phyloP scores from a whole-genome alignment of 148 eudicot genomes.

The Vaccinium vitisidaea region DNA sequence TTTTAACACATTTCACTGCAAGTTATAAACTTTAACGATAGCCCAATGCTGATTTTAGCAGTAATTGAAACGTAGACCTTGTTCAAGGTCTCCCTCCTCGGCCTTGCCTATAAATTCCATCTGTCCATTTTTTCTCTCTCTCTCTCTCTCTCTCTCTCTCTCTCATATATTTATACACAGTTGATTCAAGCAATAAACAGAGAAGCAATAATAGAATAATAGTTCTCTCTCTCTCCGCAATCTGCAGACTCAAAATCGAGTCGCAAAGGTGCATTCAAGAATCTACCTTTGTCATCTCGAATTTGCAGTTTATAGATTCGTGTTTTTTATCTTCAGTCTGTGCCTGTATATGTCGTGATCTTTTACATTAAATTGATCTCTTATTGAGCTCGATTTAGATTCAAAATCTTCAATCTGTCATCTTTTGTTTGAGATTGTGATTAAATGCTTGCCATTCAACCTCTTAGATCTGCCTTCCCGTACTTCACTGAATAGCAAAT shows the following conservation, averaged over 20 bases:
- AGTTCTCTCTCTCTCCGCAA: background rate
- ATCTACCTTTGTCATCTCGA: background rate
- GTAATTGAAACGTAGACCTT: background rate
- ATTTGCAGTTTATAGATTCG: background rate
- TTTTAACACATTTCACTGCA: no score
- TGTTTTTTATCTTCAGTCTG: background rate
- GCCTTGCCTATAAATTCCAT: constrained; percentile 12
- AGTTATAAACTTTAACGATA: no score
- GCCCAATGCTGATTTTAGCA: no score
- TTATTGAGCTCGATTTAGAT: background rate
- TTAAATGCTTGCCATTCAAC: background rate
- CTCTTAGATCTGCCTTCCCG: background rate
- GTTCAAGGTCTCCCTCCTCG: constrained; percentile 7
- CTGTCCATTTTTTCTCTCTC: background rate
- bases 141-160: background rate
- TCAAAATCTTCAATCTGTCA: background rate
- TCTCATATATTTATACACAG: background rate
- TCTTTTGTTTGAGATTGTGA: background rate
- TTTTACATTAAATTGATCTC: constrained; percentile 1
- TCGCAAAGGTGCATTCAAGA: constrained; percentile 12
- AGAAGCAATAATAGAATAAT: background rate
- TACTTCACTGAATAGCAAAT: background rate
- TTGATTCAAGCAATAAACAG: background rate
- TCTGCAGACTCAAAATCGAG: constrained; percentile 9
- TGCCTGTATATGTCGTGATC: background rate